Evolutionary conservation across 2,329 filamentous ascomycete genomes (phyloP), one percentile per base, ranked within the genome.

Genomic region (Elsinoe arachidis): DNA sequence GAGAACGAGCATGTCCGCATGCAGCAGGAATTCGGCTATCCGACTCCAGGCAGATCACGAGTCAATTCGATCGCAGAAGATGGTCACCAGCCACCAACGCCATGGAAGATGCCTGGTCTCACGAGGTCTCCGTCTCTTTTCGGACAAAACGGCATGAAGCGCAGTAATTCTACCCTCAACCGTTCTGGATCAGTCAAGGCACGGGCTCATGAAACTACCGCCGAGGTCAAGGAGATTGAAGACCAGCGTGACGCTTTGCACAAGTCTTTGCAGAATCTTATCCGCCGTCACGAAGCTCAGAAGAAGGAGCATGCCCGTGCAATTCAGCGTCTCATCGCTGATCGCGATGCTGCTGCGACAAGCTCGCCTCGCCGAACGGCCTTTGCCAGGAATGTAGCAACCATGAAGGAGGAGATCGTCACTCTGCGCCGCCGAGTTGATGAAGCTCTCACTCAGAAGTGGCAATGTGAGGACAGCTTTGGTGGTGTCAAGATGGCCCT

Each of bases 391-490:
- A 92, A 97, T 67, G 88, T 97, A 5, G 78, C 80, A 1, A 85
- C 80, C 61, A 77, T 97, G 43, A 85, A 90, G 59, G 84, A 86
- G 21, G 93, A 99, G 69, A 87, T 99, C 61, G 88, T 87, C 54
- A 81, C 86, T 14, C 79, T 99, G 58, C 85, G 93, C 43, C 86
- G 86, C 61, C 84, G 93, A 56, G 92, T 92, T 30, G 92, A 99
- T 65, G 92, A 97, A 62, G 92, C 92, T 14, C 80, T 97, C 12
- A 90, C 96, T 67, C 88, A 95, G 67, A 97, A 97, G 72, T 97
- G 89, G 86, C 87, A 95, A 68, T 92, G 91, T 61, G 92, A 96
- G 73, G 95, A 95, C 73, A 90, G 90, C 15, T 76, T 97, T 1
- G 81, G 83, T 55, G 90, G 91, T 57, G 75, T 97, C 58, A 95